These are phyloP conservation scores for Aspergillus ruber DNA, from an alignment of 2,329 filamentous ascomycete genomes.

Conservation along the genomic window DNA sequence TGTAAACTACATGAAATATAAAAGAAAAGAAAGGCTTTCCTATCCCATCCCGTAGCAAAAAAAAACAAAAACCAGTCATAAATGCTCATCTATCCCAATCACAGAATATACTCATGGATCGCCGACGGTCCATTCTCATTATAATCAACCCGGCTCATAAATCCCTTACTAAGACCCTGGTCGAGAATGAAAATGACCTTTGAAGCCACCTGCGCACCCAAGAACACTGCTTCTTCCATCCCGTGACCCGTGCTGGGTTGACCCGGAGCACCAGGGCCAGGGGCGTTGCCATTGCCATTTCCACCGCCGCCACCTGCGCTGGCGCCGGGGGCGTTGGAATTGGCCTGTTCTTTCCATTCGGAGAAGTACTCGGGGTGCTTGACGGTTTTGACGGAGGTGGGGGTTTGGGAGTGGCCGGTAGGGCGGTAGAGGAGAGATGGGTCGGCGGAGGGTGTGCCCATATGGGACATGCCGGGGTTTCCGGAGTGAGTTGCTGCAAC, in stretches of 20 bases:
- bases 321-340: conserved; percentile 27
- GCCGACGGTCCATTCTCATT: conserved; percentile 60
- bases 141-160: conserved; percentile 62
- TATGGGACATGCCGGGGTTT: conserved; percentile 31
- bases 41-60: not conserved
- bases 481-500: conserved; percentile 68
- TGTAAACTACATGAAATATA: conserved; percentile 15
- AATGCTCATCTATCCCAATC: conserved; percentile 7
- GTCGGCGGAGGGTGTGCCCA: conserved; percentile 32
- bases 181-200: conserved; percentile 67
- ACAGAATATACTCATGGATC: conserved; percentile 52
- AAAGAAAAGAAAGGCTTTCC: conserved; percentile 3
- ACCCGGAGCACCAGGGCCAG: conserved; percentile 29
- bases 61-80: not conserved
- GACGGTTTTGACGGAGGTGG: conserved; percentile 74
- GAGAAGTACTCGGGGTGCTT: conserved; percentile 77
- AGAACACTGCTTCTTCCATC: conserved; percentile 75
- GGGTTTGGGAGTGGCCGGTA: conserved; percentile 65
- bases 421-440: conserved; percentile 46
- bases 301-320: conserved; percentile 14
- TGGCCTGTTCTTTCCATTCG: conserved; percentile 74
- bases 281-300: conserved; percentile 6
- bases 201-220: conserved; percentile 81
- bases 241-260: conserved; percentile 34
- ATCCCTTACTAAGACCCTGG: conserved; percentile 60